These are phyloP conservation scores for Nothophoma quercina DNA, from an alignment of 2,329 filamentous ascomycete species.

Conservation along the genomic window DNA sequence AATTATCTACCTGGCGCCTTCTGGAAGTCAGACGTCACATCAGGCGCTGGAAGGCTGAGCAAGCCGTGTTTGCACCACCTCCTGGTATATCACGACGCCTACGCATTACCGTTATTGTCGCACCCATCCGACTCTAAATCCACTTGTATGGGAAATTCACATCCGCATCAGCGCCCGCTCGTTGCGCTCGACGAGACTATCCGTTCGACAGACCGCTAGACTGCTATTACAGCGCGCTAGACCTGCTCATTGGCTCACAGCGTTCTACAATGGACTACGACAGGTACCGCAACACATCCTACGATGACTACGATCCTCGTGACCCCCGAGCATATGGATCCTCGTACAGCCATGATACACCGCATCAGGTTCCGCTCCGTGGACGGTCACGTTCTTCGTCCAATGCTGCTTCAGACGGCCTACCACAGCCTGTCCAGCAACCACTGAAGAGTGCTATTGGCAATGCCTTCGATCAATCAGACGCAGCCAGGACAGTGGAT, in stretches of 20 bases:
- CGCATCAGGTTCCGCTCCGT: slow-evolving; percentile 33
- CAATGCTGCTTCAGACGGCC: slow-evolving; percentile 38
- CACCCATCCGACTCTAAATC: neutral
- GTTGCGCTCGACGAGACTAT: slow-evolving; percentile 4
- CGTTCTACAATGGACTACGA: slow-evolving; percentile 43
- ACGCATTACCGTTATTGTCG: slow-evolving; percentile 6
- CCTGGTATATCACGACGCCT: slow-evolving; percentile 10
- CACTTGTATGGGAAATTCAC: slow-evolving; percentile 9
- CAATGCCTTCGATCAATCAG: slow-evolving; percentile 62
- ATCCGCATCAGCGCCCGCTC: slow-evolving; percentile 1
- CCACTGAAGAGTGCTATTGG: slow-evolving; percentile 65
- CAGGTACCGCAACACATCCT: slow-evolving; percentile 45
- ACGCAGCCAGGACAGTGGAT: slow-evolving; percentile 60
- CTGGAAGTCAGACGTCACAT: slow-evolving; percentile 22
- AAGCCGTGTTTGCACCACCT: slow-evolving; percentile 17
- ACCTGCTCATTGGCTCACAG: slow-evolving; percentile 3
- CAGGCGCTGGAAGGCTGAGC: slow-evolving; percentile 26
- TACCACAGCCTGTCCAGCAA: slow-evolving; percentile 52
- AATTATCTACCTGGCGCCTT: slow-evolving; percentile 20
- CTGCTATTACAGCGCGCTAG: slow-evolving; percentile 8
- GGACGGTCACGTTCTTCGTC: slow-evolving; percentile 43
- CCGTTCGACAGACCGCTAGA: slow-evolving; percentile 9
- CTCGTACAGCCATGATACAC: slow-evolving; percentile 35
- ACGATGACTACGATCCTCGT: slow-evolving; percentile 16
- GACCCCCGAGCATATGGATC: slow-evolving; percentile 23